Conservation (phyloP, 192 early-diverging fungal species). For the Borealophlyctis nickersoniae region DNA sequence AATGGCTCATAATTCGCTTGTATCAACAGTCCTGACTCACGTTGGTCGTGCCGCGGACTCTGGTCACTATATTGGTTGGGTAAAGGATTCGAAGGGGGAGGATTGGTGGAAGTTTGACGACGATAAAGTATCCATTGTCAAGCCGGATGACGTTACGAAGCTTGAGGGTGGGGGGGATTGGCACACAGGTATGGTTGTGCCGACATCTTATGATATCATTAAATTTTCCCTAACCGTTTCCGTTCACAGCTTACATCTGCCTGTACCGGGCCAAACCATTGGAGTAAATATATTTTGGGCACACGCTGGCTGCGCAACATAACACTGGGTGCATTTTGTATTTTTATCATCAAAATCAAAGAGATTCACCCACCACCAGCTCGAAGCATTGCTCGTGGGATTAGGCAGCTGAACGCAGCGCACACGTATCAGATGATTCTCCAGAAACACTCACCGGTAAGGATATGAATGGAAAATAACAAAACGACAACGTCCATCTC, state of each 20-base stretch:
- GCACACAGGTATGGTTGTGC: slow-evolving; percentile 39
- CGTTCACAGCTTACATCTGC: slow-evolving; percentile 70
- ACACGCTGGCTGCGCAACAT: too few relatives aligned
- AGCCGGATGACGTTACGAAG: slow-evolving; percentile 82
- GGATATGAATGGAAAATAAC: too few relatives aligned
- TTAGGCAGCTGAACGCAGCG: too few relatives aligned
- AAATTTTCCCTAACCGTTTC: not conserved
- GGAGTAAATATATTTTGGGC: slow-evolving; percentile 24
- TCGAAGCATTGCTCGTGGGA: too few relatives aligned
- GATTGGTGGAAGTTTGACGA: slow-evolving; percentile 89
- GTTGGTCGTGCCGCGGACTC: slow-evolving; percentile 91
- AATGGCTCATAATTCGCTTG: not conserved
- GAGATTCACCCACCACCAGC: too few relatives aligned
- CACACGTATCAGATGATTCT: too few relatives aligned
- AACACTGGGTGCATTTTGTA: too few relatives aligned
- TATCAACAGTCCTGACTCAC: slow-evolving; percentile 77
- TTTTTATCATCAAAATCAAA: too few relatives aligned
- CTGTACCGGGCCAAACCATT: slow-evolving; percentile 80
- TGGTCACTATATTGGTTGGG: slow-evolving; percentile 94
- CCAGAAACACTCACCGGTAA: too few relatives aligned
- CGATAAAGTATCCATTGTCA: slow-evolving; percentile 84
- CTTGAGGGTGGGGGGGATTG: slow-evolving; percentile 84
- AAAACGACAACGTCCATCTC: too few relatives aligned
- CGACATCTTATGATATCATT: not conserved
- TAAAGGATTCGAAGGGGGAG: slow-evolving; percentile 59